Evolutionary conservation across 78 protist genomes (phyloP).

Genomic region (Dictyostelium discoideum): DNA sequence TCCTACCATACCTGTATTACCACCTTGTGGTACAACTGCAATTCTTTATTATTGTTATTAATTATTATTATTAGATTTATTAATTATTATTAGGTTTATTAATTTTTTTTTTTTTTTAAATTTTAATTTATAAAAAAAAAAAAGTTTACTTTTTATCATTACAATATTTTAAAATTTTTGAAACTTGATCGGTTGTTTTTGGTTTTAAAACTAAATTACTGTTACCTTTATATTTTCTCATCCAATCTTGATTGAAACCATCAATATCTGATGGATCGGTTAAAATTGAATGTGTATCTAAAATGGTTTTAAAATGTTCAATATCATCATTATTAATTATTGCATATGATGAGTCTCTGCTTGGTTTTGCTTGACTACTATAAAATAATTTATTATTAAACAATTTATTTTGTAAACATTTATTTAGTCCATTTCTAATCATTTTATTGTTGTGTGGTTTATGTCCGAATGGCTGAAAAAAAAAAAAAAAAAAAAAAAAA

Average conservation of each 20-base stretch:
- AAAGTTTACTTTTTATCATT: conserved; percentile 39
- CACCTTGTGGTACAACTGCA: conserved; percentile 97
- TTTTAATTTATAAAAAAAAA: not conserved
- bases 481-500: not conserved
- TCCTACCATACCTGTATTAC: conserved; percentile 98
- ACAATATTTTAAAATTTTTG: conserved; percentile 70
- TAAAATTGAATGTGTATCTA: conserved; percentile 18
- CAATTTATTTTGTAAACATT: not conserved
- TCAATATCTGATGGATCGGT: conserved; percentile 55
- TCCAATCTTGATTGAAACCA: conserved; percentile 84
- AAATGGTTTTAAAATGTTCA: conserved; percentile 21
- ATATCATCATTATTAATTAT: conserved; percentile 39
- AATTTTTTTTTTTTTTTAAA: no score
- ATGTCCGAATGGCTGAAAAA: not conserved
- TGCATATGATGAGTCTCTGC: conserved; percentile 12
- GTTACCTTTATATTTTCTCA: conserved; percentile 74
- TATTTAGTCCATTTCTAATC: not conserved
- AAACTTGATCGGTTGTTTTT: conserved; percentile 85
- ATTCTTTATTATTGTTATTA: conserved; percentile 20
- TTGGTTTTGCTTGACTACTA: not conserved
- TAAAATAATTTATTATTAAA: not conserved
- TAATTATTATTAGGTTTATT: no score
- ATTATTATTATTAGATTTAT: not conserved
- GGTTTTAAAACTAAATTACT: conserved; percentile 76
- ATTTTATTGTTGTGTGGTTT: not conserved